A percentile compares a stretch with the other conserved stretches of the same genome.
Evolutionary conservation across 2,329 filamentous ascomycete genomes (phyloP).

Genomic region (Alternaria gansuensis): DNA sequence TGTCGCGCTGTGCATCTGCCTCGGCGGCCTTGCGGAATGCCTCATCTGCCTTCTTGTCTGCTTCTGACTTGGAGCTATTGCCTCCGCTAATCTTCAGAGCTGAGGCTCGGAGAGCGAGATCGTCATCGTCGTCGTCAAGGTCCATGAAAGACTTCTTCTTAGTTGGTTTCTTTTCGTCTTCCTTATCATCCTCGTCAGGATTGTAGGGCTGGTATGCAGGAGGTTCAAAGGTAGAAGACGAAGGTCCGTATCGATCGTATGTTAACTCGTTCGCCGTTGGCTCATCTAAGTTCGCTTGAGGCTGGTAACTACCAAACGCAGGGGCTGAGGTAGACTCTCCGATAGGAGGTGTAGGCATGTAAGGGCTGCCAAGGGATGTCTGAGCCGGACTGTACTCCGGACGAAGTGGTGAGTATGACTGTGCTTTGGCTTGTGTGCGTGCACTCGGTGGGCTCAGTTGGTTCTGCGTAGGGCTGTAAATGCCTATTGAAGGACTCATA

Average conservation of each 20-base stretch:
- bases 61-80: conserved; percentile 43
- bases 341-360: conserved; percentile 40
- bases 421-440: conserved; percentile 38
- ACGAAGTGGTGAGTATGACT: conserved; percentile 47
- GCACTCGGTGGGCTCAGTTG: conserved; percentile 44
- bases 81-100: conserved; percentile 54
- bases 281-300: conserved; percentile 39
- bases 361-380: conserved; percentile 42
- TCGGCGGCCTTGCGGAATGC: conserved; percentile 85
- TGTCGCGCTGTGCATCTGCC: conserved; percentile 69
- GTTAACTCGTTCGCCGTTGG: conserved; percentile 25
- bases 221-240: conserved; percentile 41
- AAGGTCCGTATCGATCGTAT: conserved; percentile 46
- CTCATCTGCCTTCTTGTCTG: conserved; percentile 81
- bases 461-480: conserved; percentile 44
- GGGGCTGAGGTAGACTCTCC: conserved; percentile 34
- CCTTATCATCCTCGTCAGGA: conserved; percentile 60
- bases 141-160: conserved; percentile 81
- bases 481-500: conserved; percentile 37
- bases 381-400: conserved; percentile 37
- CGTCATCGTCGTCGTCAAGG: conserved; percentile 80
- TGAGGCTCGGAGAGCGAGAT: conserved; percentile 63
- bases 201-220: conserved; percentile 59
- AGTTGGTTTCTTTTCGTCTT: conserved; percentile 56
- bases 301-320: conserved; percentile 41